A percentile compares a stretch with the other conserved stretches of the same genome.
Evolutionary conservation across 306 rosid species (phyloP).

Genomic region (Dryas drummondii): DNA sequence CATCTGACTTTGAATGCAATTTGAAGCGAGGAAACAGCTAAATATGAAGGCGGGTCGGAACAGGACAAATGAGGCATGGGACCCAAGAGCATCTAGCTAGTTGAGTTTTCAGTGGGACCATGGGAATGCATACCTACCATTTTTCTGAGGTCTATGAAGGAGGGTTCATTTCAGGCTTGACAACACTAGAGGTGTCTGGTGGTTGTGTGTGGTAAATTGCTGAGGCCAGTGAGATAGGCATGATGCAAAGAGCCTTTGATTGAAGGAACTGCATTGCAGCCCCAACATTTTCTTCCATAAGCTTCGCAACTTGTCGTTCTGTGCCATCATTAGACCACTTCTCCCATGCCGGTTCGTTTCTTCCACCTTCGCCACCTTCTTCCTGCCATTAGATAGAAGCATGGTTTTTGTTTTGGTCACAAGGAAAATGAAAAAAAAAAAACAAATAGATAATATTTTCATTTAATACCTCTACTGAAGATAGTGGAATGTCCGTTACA

Average conservation of each 20-base stretch:
- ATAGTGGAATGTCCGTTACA: conserved; percentile 87
- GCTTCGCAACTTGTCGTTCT: conserved; percentile 83
- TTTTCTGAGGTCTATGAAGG: conserved; percentile 56
- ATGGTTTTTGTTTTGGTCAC: not conserved
- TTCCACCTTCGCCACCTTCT: conserved; percentile 76
- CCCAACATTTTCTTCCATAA: conserved; percentile 95
- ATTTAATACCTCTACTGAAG: conserved; percentile 78
- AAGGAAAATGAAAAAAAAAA: conserved; percentile 1
- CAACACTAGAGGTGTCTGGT: conserved; percentile 66
- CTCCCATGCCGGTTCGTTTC: conserved; percentile 93
- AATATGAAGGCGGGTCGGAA: conserved; percentile 42
- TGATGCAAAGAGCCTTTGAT: conserved; percentile 91
- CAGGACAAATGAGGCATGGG: conserved; percentile 46
- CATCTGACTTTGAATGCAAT: conserved; percentile 91
- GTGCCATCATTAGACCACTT: conserved; percentile 94
- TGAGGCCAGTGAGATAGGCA: conserved; percentile 91
- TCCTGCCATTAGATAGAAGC: conserved; percentile 44
- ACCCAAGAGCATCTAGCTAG: conserved; percentile 37
- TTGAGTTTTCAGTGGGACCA: conserved; percentile 32
- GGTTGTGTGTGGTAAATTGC: conserved; percentile 90
- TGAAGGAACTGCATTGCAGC: conserved; percentile 96
- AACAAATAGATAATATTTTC: not conserved
- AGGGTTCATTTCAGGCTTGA: conserved; percentile 77
- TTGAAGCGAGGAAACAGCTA: conserved; percentile 52
- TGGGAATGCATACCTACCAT: conserved; percentile 21